Evolutionary conservation across 108 stramenopile genomes (phyloP).

Genomic region (Seminavis robusta): DNA sequence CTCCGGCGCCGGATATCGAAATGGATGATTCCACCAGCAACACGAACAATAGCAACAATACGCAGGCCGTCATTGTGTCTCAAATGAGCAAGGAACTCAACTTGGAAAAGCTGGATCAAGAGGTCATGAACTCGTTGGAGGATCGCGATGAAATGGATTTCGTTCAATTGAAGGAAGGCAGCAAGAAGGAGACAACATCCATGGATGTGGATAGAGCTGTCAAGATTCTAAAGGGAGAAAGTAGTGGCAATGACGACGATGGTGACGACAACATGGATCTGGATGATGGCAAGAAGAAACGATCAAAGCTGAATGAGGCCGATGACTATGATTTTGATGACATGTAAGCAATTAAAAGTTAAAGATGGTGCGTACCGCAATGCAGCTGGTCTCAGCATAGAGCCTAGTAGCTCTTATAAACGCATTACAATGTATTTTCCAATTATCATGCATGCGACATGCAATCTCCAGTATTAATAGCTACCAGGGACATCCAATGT

Average conservation of each 20-base stretch:
- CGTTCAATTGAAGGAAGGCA: conserved; percentile 53
- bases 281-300: conserved; percentile 49
- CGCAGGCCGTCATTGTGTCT: conserved; percentile 62
- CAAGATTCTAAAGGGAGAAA: conserved; percentile 29
- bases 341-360: conserved; percentile 24
- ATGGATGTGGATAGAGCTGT: conserved; percentile 41
- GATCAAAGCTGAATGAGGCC: conserved; percentile 53
- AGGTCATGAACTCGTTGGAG: conserved; percentile 65
- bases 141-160: conserved; percentile 90
- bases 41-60: conserved; percentile 20
- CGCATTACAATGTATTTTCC: too few species aligned
- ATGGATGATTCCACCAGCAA: conserved; percentile 19
- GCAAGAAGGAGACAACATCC: conserved; percentile 16
- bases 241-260: conserved; percentile 35
- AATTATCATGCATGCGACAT: too few species aligned
- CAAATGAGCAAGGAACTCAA: conserved; percentile 75
- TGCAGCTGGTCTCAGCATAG: too few species aligned
- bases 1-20: conserved; percentile 57
- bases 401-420: too few species aligned
- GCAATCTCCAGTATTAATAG: too few species aligned
- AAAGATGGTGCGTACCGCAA: too few species aligned
- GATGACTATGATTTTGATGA: conserved; percentile 71
- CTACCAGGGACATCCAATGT: too few species aligned
- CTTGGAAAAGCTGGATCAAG: conserved; percentile 65
- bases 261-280: conserved; percentile 41